Evolutionary conservation across 495 filamentous ascomycete genomes (phyloP).

Genomic region (Aspergillus heteromorphus): DNA sequence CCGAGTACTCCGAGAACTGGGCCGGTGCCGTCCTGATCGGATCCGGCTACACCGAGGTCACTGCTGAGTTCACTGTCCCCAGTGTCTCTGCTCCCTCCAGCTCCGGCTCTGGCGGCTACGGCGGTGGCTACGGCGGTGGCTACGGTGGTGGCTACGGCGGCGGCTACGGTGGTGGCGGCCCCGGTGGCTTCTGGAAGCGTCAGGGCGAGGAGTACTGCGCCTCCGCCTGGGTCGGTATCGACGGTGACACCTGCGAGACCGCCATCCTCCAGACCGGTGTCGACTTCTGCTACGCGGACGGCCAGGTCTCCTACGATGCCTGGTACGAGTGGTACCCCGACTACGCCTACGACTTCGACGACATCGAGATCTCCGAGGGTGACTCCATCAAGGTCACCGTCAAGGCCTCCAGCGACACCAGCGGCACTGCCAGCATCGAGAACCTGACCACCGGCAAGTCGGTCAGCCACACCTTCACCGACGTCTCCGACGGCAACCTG

Average conservation of each 20-base stretch:
- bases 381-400: slow-evolving; percentile 50
- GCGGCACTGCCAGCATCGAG: slow-evolving; percentile 44
- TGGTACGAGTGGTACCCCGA: slow-evolving; percentile 61
- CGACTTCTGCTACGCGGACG: slow-evolving; percentile 41
- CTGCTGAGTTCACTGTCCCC: slow-evolving; percentile 46
- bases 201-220: slow-evolving; percentile 31
- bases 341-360: slow-evolving; percentile 46
- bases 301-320: slow-evolving; percentile 37
- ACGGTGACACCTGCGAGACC: slow-evolving; percentile 48
- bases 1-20: slow-evolving; percentile 49
- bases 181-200: slow-evolving; percentile 15
- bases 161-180: slow-evolving; percentile 30
- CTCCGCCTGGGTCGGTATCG: slow-evolving; percentile 55
- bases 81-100: slow-evolving; percentile 37
- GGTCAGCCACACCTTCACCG: slow-evolving; percentile 43
- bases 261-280: slow-evolving; percentile 55
- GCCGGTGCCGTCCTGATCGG: slow-evolving; percentile 47
- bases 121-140: slow-evolving; percentile 15
- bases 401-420: slow-evolving; percentile 33
- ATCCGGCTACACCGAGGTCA: slow-evolving; percentile 41
- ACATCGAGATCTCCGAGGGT: slow-evolving; percentile 46
- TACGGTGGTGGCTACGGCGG: neutral
- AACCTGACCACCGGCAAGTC: slow-evolving; percentile 46
- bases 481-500: slow-evolving; percentile 13
- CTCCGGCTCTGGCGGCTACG: slow-evolving; percentile 22